phyloP scores from a whole-genome alignment of 139 green algal species.

The Closterium sp. region DNA sequence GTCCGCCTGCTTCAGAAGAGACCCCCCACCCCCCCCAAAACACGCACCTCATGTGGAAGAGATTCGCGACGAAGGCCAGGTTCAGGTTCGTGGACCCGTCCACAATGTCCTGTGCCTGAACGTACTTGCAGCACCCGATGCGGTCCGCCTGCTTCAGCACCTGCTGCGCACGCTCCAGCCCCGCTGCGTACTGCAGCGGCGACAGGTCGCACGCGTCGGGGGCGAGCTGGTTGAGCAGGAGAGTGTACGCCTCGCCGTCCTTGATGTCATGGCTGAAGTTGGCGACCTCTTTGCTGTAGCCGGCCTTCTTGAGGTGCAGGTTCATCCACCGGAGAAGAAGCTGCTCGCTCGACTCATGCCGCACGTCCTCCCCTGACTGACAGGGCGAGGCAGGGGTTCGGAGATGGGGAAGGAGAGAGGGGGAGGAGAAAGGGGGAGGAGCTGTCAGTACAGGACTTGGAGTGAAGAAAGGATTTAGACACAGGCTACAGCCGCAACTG shows the following conservation, averaged over 20 bases:
- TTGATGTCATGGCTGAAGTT: constrained; percentile 46
- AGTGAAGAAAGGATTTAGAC: neutral
- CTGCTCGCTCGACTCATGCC: constrained; percentile 25
- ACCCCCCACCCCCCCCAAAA: neutral
- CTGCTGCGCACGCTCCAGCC: constrained; percentile 17
- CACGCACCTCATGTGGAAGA: constrained; percentile 51
- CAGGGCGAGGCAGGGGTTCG: no score
- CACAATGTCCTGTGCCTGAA: constrained; percentile 1
- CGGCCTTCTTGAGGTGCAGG: constrained; percentile 39
- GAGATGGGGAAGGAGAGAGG: neutral
- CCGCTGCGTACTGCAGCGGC: neutral
- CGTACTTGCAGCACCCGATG: constrained; percentile 24
- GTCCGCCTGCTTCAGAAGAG: constrained; percentile 11
- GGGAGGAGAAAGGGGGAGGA: neutral
- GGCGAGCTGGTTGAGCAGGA: constrained; percentile 38
- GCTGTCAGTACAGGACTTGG: neutral
- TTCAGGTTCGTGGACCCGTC: constrained; percentile 33
- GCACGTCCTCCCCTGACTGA: neutral
- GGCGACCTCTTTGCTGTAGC: constrained; percentile 10
- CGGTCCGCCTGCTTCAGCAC: constrained; percentile 30
- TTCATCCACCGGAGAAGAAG: constrained; percentile 54
- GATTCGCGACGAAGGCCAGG: constrained; percentile 42
- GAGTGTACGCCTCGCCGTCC: constrained; percentile 34
- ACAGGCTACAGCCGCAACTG: no score
- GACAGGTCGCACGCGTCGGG: constrained; percentile 37